A percentile compares a stretch with the other conserved stretches of the same genome.
phyloP scores from a whole-genome alignment of 2,329 filamentous ascomycete genomes.

The Fusarium virguliforme region DNA sequence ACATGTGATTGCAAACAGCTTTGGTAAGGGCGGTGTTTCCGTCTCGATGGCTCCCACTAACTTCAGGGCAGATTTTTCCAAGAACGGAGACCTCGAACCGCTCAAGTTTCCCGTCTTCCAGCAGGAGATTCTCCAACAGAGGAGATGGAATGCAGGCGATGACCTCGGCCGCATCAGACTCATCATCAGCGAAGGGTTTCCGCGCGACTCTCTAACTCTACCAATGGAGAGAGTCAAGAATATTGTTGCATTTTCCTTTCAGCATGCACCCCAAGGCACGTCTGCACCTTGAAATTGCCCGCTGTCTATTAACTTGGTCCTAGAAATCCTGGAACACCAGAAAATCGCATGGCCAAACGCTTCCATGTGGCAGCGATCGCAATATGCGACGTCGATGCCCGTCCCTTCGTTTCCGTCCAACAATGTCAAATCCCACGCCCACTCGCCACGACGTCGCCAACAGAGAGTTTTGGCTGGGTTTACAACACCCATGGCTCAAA shows the following conservation, averaged over 20 bases:
- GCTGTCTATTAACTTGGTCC: background rate
- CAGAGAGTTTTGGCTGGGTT: background rate
- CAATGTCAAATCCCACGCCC: slow-evolving; percentile 72
- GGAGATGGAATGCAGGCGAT: slow-evolving; percentile 80
- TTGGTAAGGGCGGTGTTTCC: slow-evolving; percentile 52
- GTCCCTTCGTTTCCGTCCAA: slow-evolving; percentile 62
- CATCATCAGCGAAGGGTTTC: slow-evolving; percentile 81
- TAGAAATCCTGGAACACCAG: slow-evolving; percentile 79
- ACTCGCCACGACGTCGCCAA: slow-evolving; percentile 69
- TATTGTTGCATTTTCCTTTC: slow-evolving; percentile 84
- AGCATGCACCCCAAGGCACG: slow-evolving; percentile 84
- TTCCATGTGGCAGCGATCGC: slow-evolving; percentile 74
- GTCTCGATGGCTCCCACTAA: background rate
- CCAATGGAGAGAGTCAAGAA: slow-evolving; percentile 80
- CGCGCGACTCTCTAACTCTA: slow-evolving; percentile 65
- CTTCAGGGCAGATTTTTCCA: slow-evolving; percentile 63
- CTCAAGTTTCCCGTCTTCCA: slow-evolving; percentile 83
- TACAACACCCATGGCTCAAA: slow-evolving; percentile 9
- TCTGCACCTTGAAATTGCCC: slow-evolving; percentile 6
- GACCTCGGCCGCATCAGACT: slow-evolving; percentile 83
- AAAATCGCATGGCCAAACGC: slow-evolving; percentile 86
- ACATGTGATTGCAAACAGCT: slow-evolving; percentile 64
- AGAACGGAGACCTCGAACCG: slow-evolving; percentile 71
- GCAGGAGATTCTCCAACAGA: slow-evolving; percentile 77
- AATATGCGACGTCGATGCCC: slow-evolving; percentile 60